Evolutionary conservation across 805 yeast genomes (phyloP).

Genomic region (Danielozyma ontarioensis): DNA sequence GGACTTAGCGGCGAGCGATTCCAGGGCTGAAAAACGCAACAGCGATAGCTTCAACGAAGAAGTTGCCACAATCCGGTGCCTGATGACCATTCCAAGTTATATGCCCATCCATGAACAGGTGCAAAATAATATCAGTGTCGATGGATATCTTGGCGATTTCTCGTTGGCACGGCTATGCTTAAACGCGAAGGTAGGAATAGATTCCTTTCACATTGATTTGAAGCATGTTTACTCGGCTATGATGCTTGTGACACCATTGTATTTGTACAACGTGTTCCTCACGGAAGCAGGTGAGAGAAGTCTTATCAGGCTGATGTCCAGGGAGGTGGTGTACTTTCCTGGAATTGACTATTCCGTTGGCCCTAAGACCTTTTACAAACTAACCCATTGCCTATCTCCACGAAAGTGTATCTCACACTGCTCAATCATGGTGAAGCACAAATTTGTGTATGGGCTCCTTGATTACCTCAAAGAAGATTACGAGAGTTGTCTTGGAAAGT

Average conservation of each 20-base stretch:
- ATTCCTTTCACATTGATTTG: background rate
- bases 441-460: constrained; percentile 14
- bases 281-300: constrained; percentile 2
- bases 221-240: constrained; percentile 8
- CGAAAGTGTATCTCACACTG: background rate
- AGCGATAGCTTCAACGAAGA: no score
- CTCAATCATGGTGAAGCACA: constrained; percentile 10
- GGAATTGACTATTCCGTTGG: constrained; percentile 11
- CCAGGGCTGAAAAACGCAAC: no score
- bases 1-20: no score
- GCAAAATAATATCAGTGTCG: constrained; percentile 6
- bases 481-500: constrained; percentile 8
- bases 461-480: constrained; percentile 11
- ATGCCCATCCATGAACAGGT: constrained; percentile 19
- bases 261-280: constrained; percentile 7
- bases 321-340: constrained; percentile 7
- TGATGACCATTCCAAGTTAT: no score
- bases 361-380: constrained; percentile 6
- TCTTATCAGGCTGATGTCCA: constrained; percentile 5
- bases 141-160: constrained; percentile 10
- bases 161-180: constrained; percentile 16
- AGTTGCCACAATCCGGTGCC: no score
- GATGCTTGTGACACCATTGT: constrained; percentile 10
- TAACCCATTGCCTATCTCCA: constrained; percentile 4
- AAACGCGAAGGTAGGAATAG: background rate